Base-by-base conservation (phyloP, 2,329 filamentous ascomycete species). In the Hypoxylon sp. region DNA sequence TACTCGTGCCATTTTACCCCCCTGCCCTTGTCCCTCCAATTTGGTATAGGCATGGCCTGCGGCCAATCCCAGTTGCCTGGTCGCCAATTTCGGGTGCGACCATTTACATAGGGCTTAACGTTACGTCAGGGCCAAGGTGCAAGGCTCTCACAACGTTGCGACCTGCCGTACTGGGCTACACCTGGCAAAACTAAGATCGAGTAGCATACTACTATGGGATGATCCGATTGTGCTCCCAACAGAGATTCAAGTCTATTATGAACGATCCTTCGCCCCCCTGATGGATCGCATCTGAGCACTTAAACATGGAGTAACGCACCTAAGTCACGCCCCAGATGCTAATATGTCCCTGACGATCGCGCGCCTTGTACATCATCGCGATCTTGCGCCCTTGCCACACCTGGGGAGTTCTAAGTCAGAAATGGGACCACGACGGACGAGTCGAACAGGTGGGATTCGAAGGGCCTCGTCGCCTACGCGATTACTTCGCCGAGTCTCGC, bases 91-190 rank as follows among this genome's bases (percentile, higher is more conserved):
- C 31, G 15, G 10, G 21, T 17, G 15, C 29, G 11, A 46, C 29
- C 51, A 55, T 62, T 54, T 66, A 29, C 47, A 47, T 50, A 57
- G 42, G 58, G 63, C 52, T 57, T 24, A 42, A 66, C 57, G 57
- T 66, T 62, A 53, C 53, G 35, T 66, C 35, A 50, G 39, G 46
- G 4, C 50, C 19, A 53, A 21, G 31, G 31, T 11, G 29, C 29
- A 31, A 31, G 44, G 27, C 4, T 56, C 51, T 60, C 62, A 56
- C 55, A 37, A 60, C 56, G 39, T 54, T 62, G 58, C 39, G 29
- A 62, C 63, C 63, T 66, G 63, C 58, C 53, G 32, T 53, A 58
- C 57, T 21, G 29, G 57, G 57, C 53, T 11, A 47, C 24, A 37
- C 35, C 53, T 46, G 21, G 10, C 17, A 44, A 44, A 11, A 31